These are phyloP conservation scores for Coprinopsis sp. DNA, from an alignment of 768 basidiomycete species.

Conservation along the genomic window DNA sequence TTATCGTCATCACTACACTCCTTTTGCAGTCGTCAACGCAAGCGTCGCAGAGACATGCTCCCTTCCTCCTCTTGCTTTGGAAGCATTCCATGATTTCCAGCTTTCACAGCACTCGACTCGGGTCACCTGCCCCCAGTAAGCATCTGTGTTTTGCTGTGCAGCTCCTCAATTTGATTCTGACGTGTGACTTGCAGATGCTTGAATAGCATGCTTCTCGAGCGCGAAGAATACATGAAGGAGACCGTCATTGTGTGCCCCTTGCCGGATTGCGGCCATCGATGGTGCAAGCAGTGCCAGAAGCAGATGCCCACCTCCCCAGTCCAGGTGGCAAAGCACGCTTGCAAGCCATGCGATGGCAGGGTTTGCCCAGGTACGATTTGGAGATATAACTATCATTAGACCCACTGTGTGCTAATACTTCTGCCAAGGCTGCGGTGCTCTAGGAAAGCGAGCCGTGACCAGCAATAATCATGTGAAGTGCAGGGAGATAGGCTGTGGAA, in stretches of 20 bases:
- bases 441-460: not conserved
- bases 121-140: constrained; percentile 7
- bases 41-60: not conserved
- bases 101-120: not conserved
- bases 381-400: not conserved
- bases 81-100: constrained; percentile 1
- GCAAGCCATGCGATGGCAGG: not conserved
- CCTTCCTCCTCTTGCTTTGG: not conserved
- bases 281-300: constrained; percentile 5
- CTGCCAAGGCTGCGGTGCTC: not conserved
- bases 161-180: not conserved
- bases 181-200: not conserved
- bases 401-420: not conserved
- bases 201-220: constrained; percentile 8
- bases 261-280: not conserved
- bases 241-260: constrained; percentile 5
- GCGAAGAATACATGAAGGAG: constrained; percentile 2
- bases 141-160: not conserved
- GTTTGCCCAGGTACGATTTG: constrained; percentile 5
- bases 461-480: constrained; percentile 4
- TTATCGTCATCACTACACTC: too few relatives aligned
- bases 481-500: not conserved
- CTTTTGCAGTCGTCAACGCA: not conserved
- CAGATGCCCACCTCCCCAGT: not conserved
- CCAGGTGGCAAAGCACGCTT: constrained; percentile 2